phyloP scores from a whole-genome alignment of 2,329 filamentous ascomycete species.

The Calonectria pseudoreteaudii region DNA sequence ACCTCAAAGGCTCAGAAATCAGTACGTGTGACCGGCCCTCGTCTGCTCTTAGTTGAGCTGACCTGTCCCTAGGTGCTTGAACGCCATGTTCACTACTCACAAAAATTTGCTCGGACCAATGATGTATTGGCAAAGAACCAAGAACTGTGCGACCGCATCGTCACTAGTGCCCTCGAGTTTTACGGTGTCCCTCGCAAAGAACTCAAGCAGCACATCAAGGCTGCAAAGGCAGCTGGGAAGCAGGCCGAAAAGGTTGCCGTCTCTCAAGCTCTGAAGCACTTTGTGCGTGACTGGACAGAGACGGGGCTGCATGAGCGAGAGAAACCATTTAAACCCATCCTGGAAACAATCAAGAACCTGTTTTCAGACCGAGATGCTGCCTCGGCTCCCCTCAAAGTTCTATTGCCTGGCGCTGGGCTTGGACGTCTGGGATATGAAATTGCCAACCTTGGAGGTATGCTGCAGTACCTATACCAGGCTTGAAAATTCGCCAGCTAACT shows the following conservation, averaged over 20 bases:
- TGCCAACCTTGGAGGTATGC: constrained; percentile 52
- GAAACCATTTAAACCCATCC: constrained; percentile 54
- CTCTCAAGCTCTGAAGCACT: constrained; percentile 67
- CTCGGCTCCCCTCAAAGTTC: constrained; percentile 47
- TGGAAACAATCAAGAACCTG: constrained; percentile 46
- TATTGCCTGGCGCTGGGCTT: constrained; percentile 66
- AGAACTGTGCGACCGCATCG: constrained; percentile 58
- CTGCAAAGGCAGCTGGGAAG: constrained; percentile 51
- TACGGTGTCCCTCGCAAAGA: constrained; percentile 59
- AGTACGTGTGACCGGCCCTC: constrained; percentile 22
- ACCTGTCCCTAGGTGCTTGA: constrained; percentile 59
- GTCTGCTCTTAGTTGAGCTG: background rate
- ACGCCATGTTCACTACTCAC: constrained; percentile 66
- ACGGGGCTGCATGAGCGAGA: constrained; percentile 60
- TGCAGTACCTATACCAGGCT: too few relatives aligned
- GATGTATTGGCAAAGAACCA: constrained; percentile 58
- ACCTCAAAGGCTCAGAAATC: constrained; percentile 49
- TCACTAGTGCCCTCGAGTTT: constrained; percentile 57
- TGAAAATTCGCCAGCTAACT: background rate
- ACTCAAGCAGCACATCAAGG: constrained; percentile 55
- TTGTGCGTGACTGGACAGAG: constrained; percentile 67
- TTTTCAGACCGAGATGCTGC: constrained; percentile 42
- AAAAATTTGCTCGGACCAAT: constrained; percentile 61
- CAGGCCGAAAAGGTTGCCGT: constrained; percentile 60
- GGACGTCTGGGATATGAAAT: constrained; percentile 66